Base-by-base conservation (phyloP, 768 basidiomycete genomes). In the Suillus variegatus region DNA sequence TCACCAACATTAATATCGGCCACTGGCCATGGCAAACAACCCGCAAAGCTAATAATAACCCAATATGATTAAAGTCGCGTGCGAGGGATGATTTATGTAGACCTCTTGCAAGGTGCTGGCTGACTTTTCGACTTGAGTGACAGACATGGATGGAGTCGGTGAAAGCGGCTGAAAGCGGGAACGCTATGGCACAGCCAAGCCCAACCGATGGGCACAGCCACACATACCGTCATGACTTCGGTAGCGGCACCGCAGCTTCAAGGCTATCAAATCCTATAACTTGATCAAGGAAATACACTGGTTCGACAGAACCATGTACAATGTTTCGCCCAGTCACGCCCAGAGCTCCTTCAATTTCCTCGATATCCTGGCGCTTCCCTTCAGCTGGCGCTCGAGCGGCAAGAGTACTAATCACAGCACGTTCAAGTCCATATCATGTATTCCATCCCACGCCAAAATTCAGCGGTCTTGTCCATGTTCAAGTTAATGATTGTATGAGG, bases 261-360 rank as follows among this genome's bases (percentile, higher is more conserved):
- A 25, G 22, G 18, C 7, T 36, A 57, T 57, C 56, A 57, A 58
- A 58, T 16, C 25, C 2, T 35, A 60, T 20, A 36, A 32, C 62
- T 63, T 60, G 35, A 61, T 38, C 7, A 8, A 38, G 40, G 25
- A 28, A 20, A 10, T 52, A 43, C 38, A 18, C 28, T 35, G 49
- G 18, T 32, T 52, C 62, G 60, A 65, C 64, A 64, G 47, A 68
- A 71, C 66, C 62, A 87, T 86, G 86, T 79, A 76, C 82, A 60
- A 88, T 88, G 86, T 78, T 86, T 75, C 85, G 81, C 64, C 73
- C 76, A 69, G 47, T 57, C 36, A 58, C 64, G 13, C 35, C 52
- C 9, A 49, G 32, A 40, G 22, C 52, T 40, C 63, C 54, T 57
- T 32, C 20, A 18, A 28, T 20, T n/a, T 60, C 46, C 14, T 66